Conservation (phyloP, 176 grass and related monocot genomes). For the Oryza nivara region DNA sequence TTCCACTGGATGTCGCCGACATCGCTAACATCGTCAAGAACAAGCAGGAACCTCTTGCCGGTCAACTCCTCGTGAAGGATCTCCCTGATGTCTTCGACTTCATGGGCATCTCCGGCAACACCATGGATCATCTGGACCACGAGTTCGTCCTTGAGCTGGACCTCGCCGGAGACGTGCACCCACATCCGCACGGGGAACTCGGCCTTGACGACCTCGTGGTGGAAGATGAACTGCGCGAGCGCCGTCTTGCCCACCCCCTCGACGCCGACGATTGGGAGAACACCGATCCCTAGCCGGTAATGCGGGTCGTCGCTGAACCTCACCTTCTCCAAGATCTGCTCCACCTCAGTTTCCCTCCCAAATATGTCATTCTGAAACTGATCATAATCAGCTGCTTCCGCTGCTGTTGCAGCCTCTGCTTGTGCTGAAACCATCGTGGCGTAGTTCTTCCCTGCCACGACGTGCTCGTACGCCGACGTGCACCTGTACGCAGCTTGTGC, state of each 20-base stretch:
- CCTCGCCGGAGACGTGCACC: conserved; percentile 35
- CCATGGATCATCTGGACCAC: conserved; percentile 35
- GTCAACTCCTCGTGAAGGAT: conserved; percentile 3
- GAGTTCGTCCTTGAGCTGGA: neutral
- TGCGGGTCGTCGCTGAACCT: conserved; percentile 37
- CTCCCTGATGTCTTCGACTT: neutral
- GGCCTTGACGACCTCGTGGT: conserved; percentile 26
- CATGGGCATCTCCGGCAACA: neutral
- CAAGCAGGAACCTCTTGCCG: conserved; percentile 40
- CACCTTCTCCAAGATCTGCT: conserved; percentile 31
- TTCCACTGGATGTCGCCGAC: conserved; percentile 20
- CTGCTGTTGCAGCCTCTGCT: neutral
- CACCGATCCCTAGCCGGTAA: conserved; percentile 41
- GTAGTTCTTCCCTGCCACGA: conserved; percentile 32
- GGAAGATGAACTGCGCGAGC: conserved; percentile 36
- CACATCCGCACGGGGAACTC: conserved; percentile 44
- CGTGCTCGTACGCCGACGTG: conserved; percentile 38
- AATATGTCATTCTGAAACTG: conserved; percentile 27
- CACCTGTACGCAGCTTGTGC: conserved; percentile 49
- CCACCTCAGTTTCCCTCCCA: conserved; percentile 42
- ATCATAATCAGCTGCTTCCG: neutral
- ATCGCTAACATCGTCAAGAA: conserved; percentile 31
- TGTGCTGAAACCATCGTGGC: conserved; percentile 7
- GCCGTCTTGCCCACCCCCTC: conserved; percentile 46
- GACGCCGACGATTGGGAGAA: conserved; percentile 32